Conservation (phyloP, 192 early-diverging fungal species). For the Piromyces finnis region DNA sequence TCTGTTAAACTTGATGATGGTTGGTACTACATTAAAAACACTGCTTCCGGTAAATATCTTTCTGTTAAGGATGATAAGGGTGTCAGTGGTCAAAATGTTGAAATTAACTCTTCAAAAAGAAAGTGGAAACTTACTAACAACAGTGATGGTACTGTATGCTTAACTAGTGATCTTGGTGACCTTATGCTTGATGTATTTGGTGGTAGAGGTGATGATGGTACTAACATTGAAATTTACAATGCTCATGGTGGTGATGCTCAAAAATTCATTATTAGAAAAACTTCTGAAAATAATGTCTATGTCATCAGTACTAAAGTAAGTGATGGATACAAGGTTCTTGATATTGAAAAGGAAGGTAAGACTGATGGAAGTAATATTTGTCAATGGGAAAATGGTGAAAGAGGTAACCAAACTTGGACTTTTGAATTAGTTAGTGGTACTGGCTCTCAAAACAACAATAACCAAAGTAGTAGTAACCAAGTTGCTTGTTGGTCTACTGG, state of each 20-base stretch:
- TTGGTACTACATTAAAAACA: not conserved
- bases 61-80: not conserved
- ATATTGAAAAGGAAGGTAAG: not conserved
- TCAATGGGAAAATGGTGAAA: no score
- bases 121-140: not conserved
- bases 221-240: not conserved
- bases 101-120: not conserved
- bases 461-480: not conserved
- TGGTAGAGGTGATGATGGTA: not conserved
- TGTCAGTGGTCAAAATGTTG: not conserved
- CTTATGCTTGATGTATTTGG: no score
- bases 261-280: not conserved
- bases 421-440: no score
- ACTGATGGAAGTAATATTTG: not conserved
- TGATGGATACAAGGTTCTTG: not conserved
- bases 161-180: no score
- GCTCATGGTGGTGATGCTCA: not conserved
- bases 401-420: no score
- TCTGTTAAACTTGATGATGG: not conserved
- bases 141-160: no score
- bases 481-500: not conserved
- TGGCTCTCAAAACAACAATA: not conserved
- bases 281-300: not conserved
- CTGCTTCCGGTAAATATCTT: no score
- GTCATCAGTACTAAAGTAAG: not conserved